phyloP scores from a whole-genome alignment of 176 grass and related monocot genomes.

The Poa pratensis region DNA sequence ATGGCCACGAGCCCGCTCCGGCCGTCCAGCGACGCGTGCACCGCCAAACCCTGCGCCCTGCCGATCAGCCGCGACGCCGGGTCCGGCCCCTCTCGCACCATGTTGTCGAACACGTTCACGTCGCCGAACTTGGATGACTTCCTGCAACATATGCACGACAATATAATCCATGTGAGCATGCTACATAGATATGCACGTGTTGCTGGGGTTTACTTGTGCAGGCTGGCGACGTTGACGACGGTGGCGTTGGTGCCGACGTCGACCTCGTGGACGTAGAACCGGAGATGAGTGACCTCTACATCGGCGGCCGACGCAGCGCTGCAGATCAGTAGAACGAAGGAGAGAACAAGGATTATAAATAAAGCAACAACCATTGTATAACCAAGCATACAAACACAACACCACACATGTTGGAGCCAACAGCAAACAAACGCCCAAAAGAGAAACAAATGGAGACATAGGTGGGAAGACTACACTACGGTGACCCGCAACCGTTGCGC shows the following conservation, averaged over 20 bases:
- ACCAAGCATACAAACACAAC: no score
- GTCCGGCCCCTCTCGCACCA: constrained; percentile 46
- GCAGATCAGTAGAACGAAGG: no score
- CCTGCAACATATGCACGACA: neutral
- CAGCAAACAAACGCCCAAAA: no score
- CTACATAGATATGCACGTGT: neutral
- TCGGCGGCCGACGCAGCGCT: no score
- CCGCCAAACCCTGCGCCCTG: constrained; percentile 45
- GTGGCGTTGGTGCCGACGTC: constrained; percentile 48
- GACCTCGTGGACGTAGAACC: constrained; percentile 81
- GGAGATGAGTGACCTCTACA: constrained; percentile 46
- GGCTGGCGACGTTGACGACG: constrained; percentile 45
- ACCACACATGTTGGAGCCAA: no score
- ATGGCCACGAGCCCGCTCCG: constrained; percentile 41
- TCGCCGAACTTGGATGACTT: constrained; percentile 58
- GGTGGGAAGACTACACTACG: no score
- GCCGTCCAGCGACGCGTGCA: constrained; percentile 58
- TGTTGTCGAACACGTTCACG: constrained; percentile 60
- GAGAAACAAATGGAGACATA: no score
- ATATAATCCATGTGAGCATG: neutral
- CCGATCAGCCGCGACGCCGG: constrained; percentile 55
- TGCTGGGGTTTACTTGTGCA: constrained; percentile 24
- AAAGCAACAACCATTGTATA: no score
- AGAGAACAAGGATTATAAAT: neutral
- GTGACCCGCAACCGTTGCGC: no score